Evolutionary conservation across 108 stramenopile genomes (phyloP).

Genomic region (Epipyxis sp.): DNA sequence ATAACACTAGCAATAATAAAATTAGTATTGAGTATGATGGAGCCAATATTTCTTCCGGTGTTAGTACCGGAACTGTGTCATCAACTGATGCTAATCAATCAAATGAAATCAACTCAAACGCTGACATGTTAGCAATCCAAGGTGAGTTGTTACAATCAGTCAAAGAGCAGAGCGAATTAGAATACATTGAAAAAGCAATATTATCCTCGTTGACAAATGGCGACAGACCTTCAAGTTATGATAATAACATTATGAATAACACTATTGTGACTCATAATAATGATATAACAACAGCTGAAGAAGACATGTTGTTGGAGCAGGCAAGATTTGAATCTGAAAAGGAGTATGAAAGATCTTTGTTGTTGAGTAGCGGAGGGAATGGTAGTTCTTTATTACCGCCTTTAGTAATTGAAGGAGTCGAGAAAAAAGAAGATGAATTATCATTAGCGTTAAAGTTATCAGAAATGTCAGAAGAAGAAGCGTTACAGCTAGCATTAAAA

Average conservation of each 20-base stretch:
- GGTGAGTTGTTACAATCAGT: neutral
- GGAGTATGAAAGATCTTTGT: too few species aligned
- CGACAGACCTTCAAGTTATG: too few species aligned
- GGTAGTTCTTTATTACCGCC: neutral
- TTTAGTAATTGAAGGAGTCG: neutral
- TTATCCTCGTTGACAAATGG: neutral
- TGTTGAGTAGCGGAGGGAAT: neutral
- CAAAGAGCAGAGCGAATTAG: neutral
- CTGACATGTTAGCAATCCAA: too few species aligned
- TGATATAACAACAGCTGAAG: too few species aligned
- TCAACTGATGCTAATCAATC: too few species aligned
- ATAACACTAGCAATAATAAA: neutral
- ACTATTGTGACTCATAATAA: too few species aligned
- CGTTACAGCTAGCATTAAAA: neutral
- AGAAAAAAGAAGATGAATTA: too few species aligned
- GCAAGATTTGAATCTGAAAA: constrained; percentile 2
- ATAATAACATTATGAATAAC: too few species aligned
- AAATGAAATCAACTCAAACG: too few species aligned
- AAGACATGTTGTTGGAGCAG: neutral
- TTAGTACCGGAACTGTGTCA: too few species aligned
- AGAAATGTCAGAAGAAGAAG: neutral
- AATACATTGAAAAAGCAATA: constrained; percentile 6
- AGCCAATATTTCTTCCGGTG: too few species aligned
- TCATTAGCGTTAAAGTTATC: constrained; percentile 7
- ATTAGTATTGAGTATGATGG: neutral